phyloP scores from a whole-genome alignment of 345 rosid species.

The Erysimum cheiranthoides region DNA sequence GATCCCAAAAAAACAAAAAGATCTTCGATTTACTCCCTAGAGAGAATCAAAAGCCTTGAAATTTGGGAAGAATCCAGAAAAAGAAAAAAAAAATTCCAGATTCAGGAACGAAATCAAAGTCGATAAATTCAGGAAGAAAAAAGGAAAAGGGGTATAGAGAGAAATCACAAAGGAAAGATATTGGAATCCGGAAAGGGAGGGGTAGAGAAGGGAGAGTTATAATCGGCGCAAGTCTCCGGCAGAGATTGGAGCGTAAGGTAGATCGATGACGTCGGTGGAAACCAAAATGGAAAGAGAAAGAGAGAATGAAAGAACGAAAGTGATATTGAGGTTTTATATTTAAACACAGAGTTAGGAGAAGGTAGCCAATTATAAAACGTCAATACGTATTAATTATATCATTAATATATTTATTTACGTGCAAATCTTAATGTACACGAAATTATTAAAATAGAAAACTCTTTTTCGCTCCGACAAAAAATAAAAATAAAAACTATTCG shows the following conservation, averaged over 20 bases:
- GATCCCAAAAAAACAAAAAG: conserved; percentile 10
- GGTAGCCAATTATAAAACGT: conserved; percentile 1
- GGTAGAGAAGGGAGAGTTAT: neutral
- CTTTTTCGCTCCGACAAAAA: too few species aligned
- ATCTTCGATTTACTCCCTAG: neutral
- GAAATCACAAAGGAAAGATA: neutral
- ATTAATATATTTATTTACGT: conserved; percentile 20
- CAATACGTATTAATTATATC: neutral
- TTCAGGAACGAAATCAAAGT: conserved; percentile 25
- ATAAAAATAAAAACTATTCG: too few species aligned
- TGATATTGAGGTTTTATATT: conserved; percentile 20
- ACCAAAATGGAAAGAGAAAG: conserved; percentile 1
- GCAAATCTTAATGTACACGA: conserved; percentile 35
- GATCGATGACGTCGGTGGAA: conserved; percentile 39
- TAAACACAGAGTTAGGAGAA: neutral
- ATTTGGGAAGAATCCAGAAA: conserved; percentile 18
- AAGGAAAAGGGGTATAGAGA: conserved; percentile 15
- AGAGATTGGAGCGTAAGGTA: neutral
- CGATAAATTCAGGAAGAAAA: neutral
- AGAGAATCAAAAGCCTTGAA: neutral
- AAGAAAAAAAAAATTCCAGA: neutral
- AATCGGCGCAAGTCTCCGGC: conserved; percentile 30
- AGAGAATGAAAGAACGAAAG: neutral
- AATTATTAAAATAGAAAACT: neutral
- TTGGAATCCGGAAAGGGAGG: neutral